Evolutionary conservation across 2,329 filamentous ascomycete species (phyloP).

Genomic region (Xylaria multiplex): DNA sequence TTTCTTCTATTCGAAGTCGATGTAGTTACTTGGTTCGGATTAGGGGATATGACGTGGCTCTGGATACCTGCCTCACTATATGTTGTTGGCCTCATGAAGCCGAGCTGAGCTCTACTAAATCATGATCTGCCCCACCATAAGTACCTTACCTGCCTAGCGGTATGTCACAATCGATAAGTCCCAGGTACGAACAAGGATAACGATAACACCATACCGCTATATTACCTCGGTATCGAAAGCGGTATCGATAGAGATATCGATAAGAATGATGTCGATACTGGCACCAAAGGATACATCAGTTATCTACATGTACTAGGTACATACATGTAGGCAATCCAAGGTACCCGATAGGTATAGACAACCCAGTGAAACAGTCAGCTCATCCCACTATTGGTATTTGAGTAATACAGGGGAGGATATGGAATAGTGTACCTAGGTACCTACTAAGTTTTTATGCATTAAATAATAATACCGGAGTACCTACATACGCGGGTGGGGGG

Average conservation of each 20-base stretch:
- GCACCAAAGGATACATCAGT: no score
- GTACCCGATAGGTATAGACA: no score
- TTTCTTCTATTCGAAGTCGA: neutral
- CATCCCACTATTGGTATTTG: neutral
- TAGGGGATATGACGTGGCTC: neutral
- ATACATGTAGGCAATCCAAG: no score
- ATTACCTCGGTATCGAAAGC: no score
- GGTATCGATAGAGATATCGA: neutral
- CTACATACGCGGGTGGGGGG: no score
- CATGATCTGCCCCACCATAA: neutral
- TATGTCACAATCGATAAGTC: constrained; percentile 22
- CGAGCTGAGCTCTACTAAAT: neutral
- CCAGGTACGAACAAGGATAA: neutral
- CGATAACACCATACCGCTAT: neutral
- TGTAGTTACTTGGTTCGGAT: neutral
- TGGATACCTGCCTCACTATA: neutral
- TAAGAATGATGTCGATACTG: neutral
- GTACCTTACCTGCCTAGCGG: neutral
- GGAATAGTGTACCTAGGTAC: constrained; percentile 1
- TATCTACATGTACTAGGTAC: no score
- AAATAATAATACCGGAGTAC: no score
- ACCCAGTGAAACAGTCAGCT: no score
- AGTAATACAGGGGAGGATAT: constrained; percentile 6
- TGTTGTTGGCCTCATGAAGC: neutral
- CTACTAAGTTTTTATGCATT: no score